These are phyloP conservation scores for Pistacia atlantica DNA, from an alignment of 345 rosid species.

Conservation along the genomic window DNA sequence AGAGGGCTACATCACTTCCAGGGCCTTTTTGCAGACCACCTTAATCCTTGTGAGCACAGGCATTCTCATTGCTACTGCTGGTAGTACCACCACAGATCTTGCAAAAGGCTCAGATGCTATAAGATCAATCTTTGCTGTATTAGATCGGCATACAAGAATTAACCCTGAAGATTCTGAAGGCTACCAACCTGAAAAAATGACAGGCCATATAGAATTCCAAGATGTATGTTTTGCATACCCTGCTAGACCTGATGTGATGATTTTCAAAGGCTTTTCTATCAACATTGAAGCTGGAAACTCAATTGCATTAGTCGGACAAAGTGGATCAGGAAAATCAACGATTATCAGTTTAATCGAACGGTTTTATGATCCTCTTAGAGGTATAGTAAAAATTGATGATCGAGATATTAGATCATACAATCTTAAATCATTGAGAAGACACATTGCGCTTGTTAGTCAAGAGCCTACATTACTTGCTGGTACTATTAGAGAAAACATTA, in stretches of 20 bases:
- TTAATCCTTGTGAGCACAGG: slow-evolving; percentile 58
- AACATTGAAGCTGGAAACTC: slow-evolving; percentile 54
- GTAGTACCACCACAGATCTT: slow-evolving; percentile 59
- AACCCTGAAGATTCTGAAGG: slow-evolving; percentile 54
- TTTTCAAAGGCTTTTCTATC: slow-evolving; percentile 52
- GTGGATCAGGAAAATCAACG: slow-evolving; percentile 80
- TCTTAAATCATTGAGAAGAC: slow-evolving; percentile 48
- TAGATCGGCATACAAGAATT: slow-evolving; percentile 52
- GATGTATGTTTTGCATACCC: slow-evolving; percentile 61
- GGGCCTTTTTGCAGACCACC: slow-evolving; percentile 52
- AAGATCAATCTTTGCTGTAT: slow-evolving; percentile 44
- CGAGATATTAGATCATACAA: slow-evolving; percentile 47
- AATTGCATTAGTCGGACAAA: slow-evolving; percentile 67
- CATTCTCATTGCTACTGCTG: slow-evolving; percentile 56
- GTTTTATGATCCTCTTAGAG: slow-evolving; percentile 59
- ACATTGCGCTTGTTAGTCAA: slow-evolving; percentile 72
- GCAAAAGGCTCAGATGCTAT: slow-evolving; percentile 51
- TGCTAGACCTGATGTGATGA: slow-evolving; percentile 45
- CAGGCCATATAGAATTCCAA: slow-evolving; percentile 44
- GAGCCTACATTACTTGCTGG: slow-evolving; percentile 66
- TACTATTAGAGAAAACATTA: slow-evolving; percentile 58
- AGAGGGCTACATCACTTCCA: slow-evolving; percentile 39
- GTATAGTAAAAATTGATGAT: slow-evolving; percentile 50
- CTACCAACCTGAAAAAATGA: slow-evolving; percentile 32
- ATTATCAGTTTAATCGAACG: slow-evolving; percentile 58